A percentile compares a stretch with the other conserved stretches of the same genome.
These are phyloP conservation scores for Amauroascus verrucosus DNA, from an alignment of 2,329 filamentous ascomycete genomes.

Conservation along the genomic window DNA sequence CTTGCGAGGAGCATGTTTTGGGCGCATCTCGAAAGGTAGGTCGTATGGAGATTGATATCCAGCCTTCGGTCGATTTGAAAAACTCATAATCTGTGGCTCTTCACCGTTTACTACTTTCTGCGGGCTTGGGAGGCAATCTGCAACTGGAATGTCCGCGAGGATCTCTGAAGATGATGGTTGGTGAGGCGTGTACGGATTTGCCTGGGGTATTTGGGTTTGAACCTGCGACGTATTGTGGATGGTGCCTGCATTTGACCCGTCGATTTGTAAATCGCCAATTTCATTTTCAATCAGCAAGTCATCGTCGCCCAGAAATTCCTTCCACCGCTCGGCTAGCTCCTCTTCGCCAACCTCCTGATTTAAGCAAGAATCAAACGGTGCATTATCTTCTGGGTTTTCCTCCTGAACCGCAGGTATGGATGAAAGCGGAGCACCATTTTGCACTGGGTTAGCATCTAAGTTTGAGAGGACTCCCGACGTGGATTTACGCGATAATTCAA, in stretches of 20 bases:
- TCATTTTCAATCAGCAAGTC: slow-evolving; percentile 58
- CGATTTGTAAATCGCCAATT: not conserved
- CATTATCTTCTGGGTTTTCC: not conserved
- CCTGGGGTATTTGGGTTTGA: slow-evolving; percentile 9
- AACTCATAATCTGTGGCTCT: slow-evolving; percentile 51
- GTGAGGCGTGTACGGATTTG: slow-evolving; percentile 43
- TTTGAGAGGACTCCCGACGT: slow-evolving; percentile 56
- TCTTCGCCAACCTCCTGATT: slow-evolving; percentile 33
- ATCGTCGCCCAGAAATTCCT: slow-evolving; percentile 67
- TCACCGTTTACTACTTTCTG: not conserved
- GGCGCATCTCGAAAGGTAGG: slow-evolving; percentile 70
- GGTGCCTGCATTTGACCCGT: not conserved
- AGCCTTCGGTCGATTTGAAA: slow-evolving; percentile 78
- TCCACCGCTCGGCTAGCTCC: slow-evolving; percentile 72
- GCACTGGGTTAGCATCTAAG: slow-evolving; percentile 30
- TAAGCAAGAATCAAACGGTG: not conserved
- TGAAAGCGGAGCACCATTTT: not conserved
- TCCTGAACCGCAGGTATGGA: not conserved
- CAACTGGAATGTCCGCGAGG: slow-evolving; percentile 28
- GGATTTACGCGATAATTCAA: slow-evolving; percentile 49
- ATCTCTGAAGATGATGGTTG: slow-evolving; percentile 42
- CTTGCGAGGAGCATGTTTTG: slow-evolving; percentile 42
- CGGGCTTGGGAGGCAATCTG: slow-evolving; percentile 12
- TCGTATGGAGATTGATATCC: slow-evolving; percentile 94
- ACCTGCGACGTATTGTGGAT: slow-evolving; percentile 11